Evolutionary conservation across 2,329 filamentous ascomycete genomes (phyloP).

Genomic region (Xylariaceae sp.): DNA sequence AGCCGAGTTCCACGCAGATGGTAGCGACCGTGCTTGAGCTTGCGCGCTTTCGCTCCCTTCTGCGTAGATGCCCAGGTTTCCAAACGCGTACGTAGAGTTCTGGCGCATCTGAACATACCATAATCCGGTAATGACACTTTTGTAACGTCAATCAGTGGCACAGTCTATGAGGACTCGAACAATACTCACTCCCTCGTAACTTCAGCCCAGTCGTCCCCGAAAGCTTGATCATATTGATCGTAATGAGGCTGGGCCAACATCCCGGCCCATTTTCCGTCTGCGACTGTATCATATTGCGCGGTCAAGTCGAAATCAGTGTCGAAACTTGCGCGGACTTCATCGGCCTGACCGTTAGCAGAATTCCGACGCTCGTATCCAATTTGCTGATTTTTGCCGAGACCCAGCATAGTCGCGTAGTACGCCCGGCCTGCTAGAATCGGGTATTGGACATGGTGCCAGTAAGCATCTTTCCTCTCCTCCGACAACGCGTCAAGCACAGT

Average conservation of each 20-base stretch:
- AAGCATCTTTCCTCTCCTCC: background rate
- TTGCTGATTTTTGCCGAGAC: background rate
- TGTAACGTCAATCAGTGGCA: too few relatives aligned
- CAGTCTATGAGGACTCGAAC: too few relatives aligned
- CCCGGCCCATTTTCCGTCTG: background rate
- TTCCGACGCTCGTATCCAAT: background rate
- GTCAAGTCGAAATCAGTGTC: background rate
- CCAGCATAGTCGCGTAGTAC: conserved; percentile 26
- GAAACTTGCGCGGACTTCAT: background rate
- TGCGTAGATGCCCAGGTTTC: conserved; percentile 51
- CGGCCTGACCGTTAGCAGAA: background rate
- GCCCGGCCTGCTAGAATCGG: background rate
- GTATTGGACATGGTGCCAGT: conserved; percentile 54
- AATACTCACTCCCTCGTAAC: conserved; percentile 43
- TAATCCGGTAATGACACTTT: conserved; percentile 44
- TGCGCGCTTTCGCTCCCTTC: conserved; percentile 55
- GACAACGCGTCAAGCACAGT: background rate
- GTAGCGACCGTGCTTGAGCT: conserved; percentile 50
- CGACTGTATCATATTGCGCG: background rate
- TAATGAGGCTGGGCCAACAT: background rate
- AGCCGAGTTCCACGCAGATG: conserved; percentile 37
- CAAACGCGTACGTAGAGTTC: conserved; percentile 45
- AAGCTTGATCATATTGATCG: conserved; percentile 46
- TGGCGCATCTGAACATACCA: conserved; percentile 50
- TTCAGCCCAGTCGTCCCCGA: conserved; percentile 55